Evolutionary conservation across 176 grass and related monocot genomes (phyloP), one percentile per base, ranked within the genome.

Genomic region (Oryza meridionalis): DNA sequence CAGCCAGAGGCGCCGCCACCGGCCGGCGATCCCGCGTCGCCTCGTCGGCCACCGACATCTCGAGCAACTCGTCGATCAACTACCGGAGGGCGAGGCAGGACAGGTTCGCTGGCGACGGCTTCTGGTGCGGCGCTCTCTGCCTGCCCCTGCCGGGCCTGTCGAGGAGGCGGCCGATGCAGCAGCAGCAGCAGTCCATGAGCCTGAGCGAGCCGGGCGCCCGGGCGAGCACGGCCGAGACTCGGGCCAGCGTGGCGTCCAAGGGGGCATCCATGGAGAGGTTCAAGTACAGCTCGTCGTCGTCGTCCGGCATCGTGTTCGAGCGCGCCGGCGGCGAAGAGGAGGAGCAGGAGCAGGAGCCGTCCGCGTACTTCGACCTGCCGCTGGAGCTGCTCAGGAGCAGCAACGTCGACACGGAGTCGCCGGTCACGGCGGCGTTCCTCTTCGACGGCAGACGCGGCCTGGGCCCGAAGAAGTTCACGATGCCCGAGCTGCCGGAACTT

Each of bases 51-150:
- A 86, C 83, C 21, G 73, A 86, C 51, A 14, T 73, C 72, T 90
- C 79, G 9, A 86, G 73, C 73, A 77, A 58, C 26, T 46, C 73
- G 26, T 86, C 88, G 35, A 86, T 86, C 35, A 86, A 55, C 33
- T 78, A 86, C 74, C 79, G 79, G 74, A 86, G 77, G 61, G 40
- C 84, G 27, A 84, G 74, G 73, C 88, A 61, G 26, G 79, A 78
- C 46, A 78, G 14, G 84, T n/a, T 79, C 82, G 88, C 81, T 62
- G 71, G 87, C 63, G 86, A 82, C 0, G 61, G 88, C 55, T 92
- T 90, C 88, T 92, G 91, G 70, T 95, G 93, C 49, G 70, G 88
- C 4, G 90, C 76, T 0, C 72, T 95, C 61, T 92, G 93, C 88
- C 77, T 95, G 82, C 58, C 88, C 70, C 74, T 92, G 29, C 90